Evolutionary conservation across 371 early-diverging fungal genomes (phyloP).

Genomic region (Aphelidium insulamus): DNA sequence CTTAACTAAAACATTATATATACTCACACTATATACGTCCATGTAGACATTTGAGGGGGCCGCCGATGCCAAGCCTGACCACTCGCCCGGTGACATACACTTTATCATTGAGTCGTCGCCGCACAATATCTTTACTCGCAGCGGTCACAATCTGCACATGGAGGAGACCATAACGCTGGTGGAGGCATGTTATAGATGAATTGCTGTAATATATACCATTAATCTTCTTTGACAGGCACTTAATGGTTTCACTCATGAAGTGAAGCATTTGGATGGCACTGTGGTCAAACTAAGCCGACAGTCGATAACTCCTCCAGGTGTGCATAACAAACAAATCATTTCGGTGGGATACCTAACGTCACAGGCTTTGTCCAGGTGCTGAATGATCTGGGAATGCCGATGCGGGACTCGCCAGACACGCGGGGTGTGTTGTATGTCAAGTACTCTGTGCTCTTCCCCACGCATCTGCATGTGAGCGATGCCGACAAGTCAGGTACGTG

Average conservation of each 20-base stretch:
- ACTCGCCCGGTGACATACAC: constrained; percentile 61
- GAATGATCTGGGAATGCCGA: constrained; percentile 62
- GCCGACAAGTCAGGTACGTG: no score
- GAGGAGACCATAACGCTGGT: constrained; percentile 58
- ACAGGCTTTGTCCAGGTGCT: constrained; percentile 42
- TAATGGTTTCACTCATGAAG: constrained; percentile 54
- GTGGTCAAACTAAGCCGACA: constrained; percentile 27
- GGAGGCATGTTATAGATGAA: constrained; percentile 12
- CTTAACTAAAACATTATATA: not conserved
- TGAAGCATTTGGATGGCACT: constrained; percentile 65
- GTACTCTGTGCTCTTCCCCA: constrained; percentile 75
- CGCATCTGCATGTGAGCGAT: no score
- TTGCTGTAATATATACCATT: not conserved
- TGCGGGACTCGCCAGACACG: constrained; percentile 26
- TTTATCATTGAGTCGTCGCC: constrained; percentile 56
- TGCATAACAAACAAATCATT: not conserved
- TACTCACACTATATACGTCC: not conserved
- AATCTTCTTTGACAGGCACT: constrained; percentile 28
- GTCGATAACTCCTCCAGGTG: constrained; percentile 34
- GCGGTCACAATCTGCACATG: constrained; percentile 57
- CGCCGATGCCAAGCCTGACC: constrained; percentile 77
- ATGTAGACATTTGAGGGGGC: constrained; percentile 47
- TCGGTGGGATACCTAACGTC: not conserved
- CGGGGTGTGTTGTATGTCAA: constrained; percentile 72
- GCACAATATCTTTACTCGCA: constrained; percentile 54